Percentiles rank a stretch among this genome's conserved stretches.
Evolutionary conservation across 1,284 basidiomycete species (phyloP).

Genomic region (Rhodotorula sp.): DNA sequence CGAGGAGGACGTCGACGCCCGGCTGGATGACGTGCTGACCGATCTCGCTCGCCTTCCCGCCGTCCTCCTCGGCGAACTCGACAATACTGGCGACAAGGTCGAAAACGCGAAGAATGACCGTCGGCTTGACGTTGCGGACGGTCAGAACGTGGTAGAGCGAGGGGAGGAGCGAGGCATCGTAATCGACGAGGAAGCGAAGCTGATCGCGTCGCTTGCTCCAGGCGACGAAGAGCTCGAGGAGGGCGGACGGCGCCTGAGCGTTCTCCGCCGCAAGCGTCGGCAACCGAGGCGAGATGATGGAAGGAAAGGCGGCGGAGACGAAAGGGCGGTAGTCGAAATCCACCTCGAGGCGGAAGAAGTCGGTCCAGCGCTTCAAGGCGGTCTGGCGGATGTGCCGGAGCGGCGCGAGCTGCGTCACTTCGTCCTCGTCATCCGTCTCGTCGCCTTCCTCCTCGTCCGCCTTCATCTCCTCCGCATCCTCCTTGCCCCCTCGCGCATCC

Average conservation of each 20-base stretch:
- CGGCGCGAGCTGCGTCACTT: slow-evolving; percentile 43
- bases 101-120: slow-evolving; percentile 75
- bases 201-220: slow-evolving; percentile 69
- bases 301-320: slow-evolving; percentile 64
- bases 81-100: slow-evolving; percentile 77
- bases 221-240: slow-evolving; percentile 79
- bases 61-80: slow-evolving; percentile 57
- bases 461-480: slow-evolving; percentile 42
- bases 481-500: slow-evolving; percentile 3
- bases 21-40: slow-evolving; percentile 66
- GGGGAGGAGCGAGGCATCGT: slow-evolving; percentile 67
- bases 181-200: slow-evolving; percentile 63
- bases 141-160: slow-evolving; percentile 78
- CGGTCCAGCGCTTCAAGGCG: slow-evolving; percentile 79
- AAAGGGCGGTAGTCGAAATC: slow-evolving; percentile 75
- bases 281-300: slow-evolving; percentile 80
- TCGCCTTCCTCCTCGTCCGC: slow-evolving; percentile 49
- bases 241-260: slow-evolving; percentile 84
- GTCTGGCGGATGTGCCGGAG: slow-evolving; percentile 70
- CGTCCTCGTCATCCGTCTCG: slow-evolving; percentile 49
- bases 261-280: slow-evolving; percentile 75
- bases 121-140: slow-evolving; percentile 79
- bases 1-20: slow-evolving; percentile 71
- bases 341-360: slow-evolving; percentile 71
- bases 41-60: slow-evolving; percentile 49